Evolutionary conservation across 768 basidiomycete species (phyloP), one percentile per base, ranked within the genome.

Genomic region (Suillus subaureus): DNA sequence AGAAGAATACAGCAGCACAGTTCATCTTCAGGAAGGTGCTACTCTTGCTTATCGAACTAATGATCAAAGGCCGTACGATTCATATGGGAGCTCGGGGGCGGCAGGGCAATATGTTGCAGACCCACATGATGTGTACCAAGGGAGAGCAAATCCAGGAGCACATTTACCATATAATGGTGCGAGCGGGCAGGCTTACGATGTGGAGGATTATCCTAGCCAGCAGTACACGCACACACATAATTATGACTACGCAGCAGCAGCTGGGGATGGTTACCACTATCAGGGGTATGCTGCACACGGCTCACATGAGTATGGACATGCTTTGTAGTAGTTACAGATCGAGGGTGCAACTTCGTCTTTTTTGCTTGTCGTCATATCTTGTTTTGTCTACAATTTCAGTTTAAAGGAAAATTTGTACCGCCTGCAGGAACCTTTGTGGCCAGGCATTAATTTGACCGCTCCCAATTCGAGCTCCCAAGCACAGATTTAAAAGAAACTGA

Each of bases 1-100:
- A 66, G 89, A 92, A 63, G 90, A 92, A 69, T 85, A 87, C 70
- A 85, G 88, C 68, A 90, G 89, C 72, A 84, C 83, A 26, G 78
- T 81, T 37, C 85, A 89, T 72, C 83, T 93, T 16, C 75, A 89
- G 21, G 69, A 81, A 6, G 77, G 84, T 37, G 87, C 88, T 21
- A 88, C 90, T 6, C 83, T 88, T 61, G 82, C 82, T 37, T 83
- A 84, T 56, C 81, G 84, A 49, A 23, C 26, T 40, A 75, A 65
- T 61, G 66, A 66, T 28, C 43, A 67, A 9, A 70, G 69, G 26
- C 28, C 60, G 11, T 67, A 67, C 40, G 51, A 71, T 43, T 26
- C 62, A n/a, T 74, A 79, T 42, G 65, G 64, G 1, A 70, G 69
- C 26, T 18, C 64, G 26, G 70, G 66, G 12, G 33, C 45, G 39